Evolutionary conservation across 306 rosid species (phyloP).

Genomic region (Gillenia trifoliata): DNA sequence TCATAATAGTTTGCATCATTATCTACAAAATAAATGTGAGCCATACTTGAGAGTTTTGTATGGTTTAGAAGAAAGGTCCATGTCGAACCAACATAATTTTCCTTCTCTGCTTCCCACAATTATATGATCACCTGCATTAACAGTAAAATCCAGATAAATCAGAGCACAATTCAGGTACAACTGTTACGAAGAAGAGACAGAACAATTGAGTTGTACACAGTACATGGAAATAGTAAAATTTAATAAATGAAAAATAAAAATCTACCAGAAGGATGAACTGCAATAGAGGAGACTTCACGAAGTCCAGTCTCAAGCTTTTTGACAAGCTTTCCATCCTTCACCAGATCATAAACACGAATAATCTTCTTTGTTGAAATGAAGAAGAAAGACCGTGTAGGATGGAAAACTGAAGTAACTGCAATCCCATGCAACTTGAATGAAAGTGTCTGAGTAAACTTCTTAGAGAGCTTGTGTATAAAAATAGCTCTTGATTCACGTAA

Average conservation of each 20-base stretch:
- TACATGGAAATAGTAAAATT: background rate
- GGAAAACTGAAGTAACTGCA: slow-evolving; percentile 81
- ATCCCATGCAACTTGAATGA: slow-evolving; percentile 81
- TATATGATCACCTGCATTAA: slow-evolving; percentile 77
- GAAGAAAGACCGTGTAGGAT: slow-evolving; percentile 73
- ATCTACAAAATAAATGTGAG: background rate
- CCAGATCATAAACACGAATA: slow-evolving; percentile 72
- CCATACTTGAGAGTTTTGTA: slow-evolving; percentile 66
- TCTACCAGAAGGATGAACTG: slow-evolving; percentile 90
- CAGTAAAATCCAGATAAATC: slow-evolving; percentile 6
- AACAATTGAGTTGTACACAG: background rate
- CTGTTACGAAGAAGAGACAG: background rate
- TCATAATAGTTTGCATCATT: background rate
- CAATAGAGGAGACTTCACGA: slow-evolving; percentile 76
- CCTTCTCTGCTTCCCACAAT: slow-evolving; percentile 98
- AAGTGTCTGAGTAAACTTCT: slow-evolving; percentile 66
- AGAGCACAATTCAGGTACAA: background rate
- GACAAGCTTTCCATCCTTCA: slow-evolving; percentile 41
- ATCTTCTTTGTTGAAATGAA: slow-evolving; percentile 70
- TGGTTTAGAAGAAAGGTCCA: slow-evolving; percentile 93
- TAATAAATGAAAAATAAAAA: slow-evolving; percentile 1
- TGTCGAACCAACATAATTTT: slow-evolving; percentile 93
- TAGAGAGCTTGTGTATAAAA: slow-evolving; percentile 75
- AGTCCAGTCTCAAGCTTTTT: slow-evolving; percentile 88
- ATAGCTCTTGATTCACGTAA: slow-evolving; percentile 83